Percentiles rank a stretch among this genome's conserved stretches.
Conservation (phyloP, 345 rosid genomes). For the Draba incana region DNA sequence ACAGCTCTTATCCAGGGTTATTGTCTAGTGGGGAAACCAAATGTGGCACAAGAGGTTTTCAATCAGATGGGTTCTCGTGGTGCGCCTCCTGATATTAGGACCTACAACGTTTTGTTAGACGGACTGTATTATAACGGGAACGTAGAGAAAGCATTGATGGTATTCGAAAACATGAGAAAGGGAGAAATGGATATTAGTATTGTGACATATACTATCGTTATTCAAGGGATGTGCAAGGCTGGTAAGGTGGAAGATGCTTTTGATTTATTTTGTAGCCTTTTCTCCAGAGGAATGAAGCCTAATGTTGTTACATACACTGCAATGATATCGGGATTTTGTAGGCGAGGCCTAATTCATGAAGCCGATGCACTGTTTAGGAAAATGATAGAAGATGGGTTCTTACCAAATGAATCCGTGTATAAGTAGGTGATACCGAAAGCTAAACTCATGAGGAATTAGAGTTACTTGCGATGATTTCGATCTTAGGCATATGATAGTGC, state of each 20-base stretch:
- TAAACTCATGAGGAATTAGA: constrained; percentile 16
- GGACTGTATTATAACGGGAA: constrained; percentile 34
- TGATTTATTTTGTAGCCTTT: constrained; percentile 41
- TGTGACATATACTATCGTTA: constrained; percentile 41
- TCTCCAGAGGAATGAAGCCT: constrained; percentile 44
- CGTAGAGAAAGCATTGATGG: constrained; percentile 23
- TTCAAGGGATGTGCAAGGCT: constrained; percentile 50
- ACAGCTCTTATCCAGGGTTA: constrained; percentile 35
- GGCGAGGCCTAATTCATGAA: constrained; percentile 40
- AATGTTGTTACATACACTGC: constrained; percentile 40
- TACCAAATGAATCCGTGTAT: constrained; percentile 27
- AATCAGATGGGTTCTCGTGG: constrained; percentile 30
- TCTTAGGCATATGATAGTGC: constrained; percentile 14
- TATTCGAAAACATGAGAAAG: constrained; percentile 26
- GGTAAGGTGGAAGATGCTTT: constrained; percentile 45
- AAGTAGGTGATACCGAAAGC: constrained; percentile 4
- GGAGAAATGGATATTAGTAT: constrained; percentile 32
- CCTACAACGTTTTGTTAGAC: constrained; percentile 38
- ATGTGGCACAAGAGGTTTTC: constrained; percentile 31
- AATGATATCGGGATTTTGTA: constrained; percentile 45
- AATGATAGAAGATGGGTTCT: constrained; percentile 42
- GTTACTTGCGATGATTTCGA: constrained; percentile 16
- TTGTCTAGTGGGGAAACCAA: constrained; percentile 29
- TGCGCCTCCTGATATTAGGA: constrained; percentile 27
- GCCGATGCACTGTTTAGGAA: constrained; percentile 43